Evolutionary conservation across 2,329 filamentous ascomycete species (phyloP).

Genomic region (Penicillium paneum): DNA sequence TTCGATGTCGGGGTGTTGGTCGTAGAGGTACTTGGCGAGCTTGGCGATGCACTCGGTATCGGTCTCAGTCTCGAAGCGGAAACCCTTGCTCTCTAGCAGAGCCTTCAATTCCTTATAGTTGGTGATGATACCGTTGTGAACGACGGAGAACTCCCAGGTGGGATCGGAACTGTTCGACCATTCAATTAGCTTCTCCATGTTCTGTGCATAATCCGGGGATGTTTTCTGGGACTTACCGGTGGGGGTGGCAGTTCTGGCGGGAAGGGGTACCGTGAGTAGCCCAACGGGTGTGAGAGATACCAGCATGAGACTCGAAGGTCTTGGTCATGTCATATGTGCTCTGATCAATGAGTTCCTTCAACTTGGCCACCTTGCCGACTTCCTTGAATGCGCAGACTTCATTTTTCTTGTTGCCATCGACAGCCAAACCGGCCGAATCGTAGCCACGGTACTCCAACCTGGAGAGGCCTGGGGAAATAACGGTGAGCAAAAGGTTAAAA

Average conservation of each 20-base stretch:
- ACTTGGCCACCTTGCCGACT: conserved; percentile 96
- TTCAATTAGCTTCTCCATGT: not conserved
- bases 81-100: conserved; percentile 87
- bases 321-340: conserved; percentile 81
- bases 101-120: conserved; percentile 99
- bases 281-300: conserved; percentile 98
- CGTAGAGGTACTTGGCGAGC: conserved; percentile 96
- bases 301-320: conserved; percentile 95
- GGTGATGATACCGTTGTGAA: conserved; percentile 99
- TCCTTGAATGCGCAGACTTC: conserved; percentile 98
- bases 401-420: conserved; percentile 98
- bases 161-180: conserved; percentile 71
- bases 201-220: not conserved
- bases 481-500: conserved; percentile 2
- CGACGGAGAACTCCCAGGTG: conserved; percentile 92
- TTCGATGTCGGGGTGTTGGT: conserved; percentile 87
- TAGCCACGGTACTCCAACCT: conserved; percentile 98
- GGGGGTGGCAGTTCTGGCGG: conserved; percentile 94
- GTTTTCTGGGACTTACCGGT: conserved; percentile 64
- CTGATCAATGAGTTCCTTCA: conserved; percentile 87
- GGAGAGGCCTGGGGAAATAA: conserved; percentile 65
- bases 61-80: conserved; percentile 98
- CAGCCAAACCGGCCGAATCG: conserved; percentile 90
- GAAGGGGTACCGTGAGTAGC: conserved; percentile 95
- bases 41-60: conserved; percentile 99